Base-by-base conservation (phyloP, 768 basidiomycete species). In the Calvatia gigantea region DNA sequence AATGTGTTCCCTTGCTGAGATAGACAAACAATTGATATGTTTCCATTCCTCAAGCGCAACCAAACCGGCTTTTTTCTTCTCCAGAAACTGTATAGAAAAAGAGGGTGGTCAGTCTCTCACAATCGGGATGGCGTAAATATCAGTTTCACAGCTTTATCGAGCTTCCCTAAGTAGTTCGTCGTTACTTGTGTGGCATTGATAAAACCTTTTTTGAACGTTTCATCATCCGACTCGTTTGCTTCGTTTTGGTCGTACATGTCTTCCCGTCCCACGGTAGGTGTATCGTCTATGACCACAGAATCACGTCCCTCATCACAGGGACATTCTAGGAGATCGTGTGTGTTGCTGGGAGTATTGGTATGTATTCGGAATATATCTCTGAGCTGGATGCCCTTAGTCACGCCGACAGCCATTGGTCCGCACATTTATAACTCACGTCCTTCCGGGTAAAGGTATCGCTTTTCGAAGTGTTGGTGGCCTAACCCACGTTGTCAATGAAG, bases 341-440 rank as follows among this genome's bases (percentile, higher is more conserved):
- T 98, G 58, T 95, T 89, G 72, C 92, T 95, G 6, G 77, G 72
- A 0, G 93, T 94, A 52, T 85, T 75, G 0, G 78, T 73, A 70
- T 94, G 84, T 41, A 97, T 76, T n/a, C 85, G 86, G 71, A 98
- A 98, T 60, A 98, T 91, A 67, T 95, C 93, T 33, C 87, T 86
- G 39, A 98, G 82, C 90, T 98, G 65, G 32, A 59, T 14, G 37
- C 45, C 9, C 14, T 57, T 52, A 57, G 47, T 28, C 23, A 42
- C n/a, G n/a, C 6, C 25, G 15, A 15, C 3, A 12, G 41, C 3
- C 7, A 39, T 9, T 25, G 17, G 37, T 29, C 19, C 43, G 31
- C 21, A 31, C 28, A 52, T 21, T n/a, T 57, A 28, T 21, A 8
- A 71, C 84, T 60, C 54, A 95, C 93, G 67, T 94, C 93, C 73